Percentiles rank a stretch among this genome's conserved stretches.
These are phyloP conservation scores for Xylariaceae sp. DNA, from an alignment of 2,329 filamentous ascomycete genomes.

Conservation along the genomic window DNA sequence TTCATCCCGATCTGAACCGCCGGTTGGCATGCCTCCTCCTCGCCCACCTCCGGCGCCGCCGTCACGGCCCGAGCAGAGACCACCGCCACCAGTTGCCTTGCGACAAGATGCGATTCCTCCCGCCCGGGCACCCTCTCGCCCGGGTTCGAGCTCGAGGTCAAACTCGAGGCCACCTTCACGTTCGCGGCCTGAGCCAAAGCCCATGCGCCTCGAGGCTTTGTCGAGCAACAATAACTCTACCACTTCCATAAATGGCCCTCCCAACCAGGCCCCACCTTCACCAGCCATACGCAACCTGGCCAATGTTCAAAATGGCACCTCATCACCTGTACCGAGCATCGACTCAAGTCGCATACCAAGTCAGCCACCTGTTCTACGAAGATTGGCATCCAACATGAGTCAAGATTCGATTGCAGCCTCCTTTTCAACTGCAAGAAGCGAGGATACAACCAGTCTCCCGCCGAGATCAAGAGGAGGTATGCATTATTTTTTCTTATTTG, in stretches of 20 bases:
- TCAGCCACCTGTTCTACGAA: slow-evolving; percentile 42
- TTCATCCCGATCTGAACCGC: slow-evolving; percentile 11
- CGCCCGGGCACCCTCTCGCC: slow-evolving; percentile 18
- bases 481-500: too few species aligned
- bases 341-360: slow-evolving; percentile 46
- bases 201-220: slow-evolving; percentile 14
- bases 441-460: slow-evolving; percentile 49
- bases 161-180: slow-evolving; percentile 17
- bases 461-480: slow-evolving; percentile 53
- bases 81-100: slow-evolving; percentile 10
- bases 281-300: slow-evolving; percentile 32
- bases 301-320: slow-evolving; percentile 37
- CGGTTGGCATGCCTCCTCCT: slow-evolving; percentile 13
- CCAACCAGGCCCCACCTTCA: slow-evolving; percentile 26
- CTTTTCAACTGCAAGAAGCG: slow-evolving; percentile 45
- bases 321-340: slow-evolving; percentile 52
- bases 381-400: slow-evolving; percentile 52
- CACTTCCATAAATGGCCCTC: slow-evolving; percentile 19
- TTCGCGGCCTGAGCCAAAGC: slow-evolving; percentile 21
- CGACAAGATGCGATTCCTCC: slow-evolving; percentile 21
- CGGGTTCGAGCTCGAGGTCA: slow-evolving; percentile 14
- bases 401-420: slow-evolving; percentile 56
- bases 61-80: slow-evolving; percentile 12
- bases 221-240: slow-evolving; percentile 3
- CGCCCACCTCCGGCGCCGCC: slow-evolving; percentile 20